A percentile compares a stretch with the other conserved stretches of the same genome.
Evolutionary conservation across 192 early-diverging fungal genomes (phyloP).

Genomic region (Entomortierella parvispora): DNA sequence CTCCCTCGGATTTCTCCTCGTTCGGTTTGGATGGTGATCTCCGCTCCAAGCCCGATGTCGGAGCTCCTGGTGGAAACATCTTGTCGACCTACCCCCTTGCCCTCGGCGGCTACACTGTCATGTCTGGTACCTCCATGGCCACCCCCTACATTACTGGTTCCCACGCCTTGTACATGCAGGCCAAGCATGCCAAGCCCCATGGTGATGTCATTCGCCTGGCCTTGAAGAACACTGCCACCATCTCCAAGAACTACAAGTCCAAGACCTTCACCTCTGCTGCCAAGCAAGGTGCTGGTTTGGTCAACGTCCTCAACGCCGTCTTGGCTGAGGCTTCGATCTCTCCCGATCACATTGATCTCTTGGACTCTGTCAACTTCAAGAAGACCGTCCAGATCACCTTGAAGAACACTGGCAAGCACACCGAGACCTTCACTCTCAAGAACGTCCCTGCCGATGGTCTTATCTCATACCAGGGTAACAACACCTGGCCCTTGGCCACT

Average conservation of each 20-base stretch:
- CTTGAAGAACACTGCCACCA: slow-evolving; percentile 41
- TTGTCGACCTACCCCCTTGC: slow-evolving; percentile 38
- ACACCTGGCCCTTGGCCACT: slow-evolving; percentile 14
- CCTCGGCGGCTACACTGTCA: slow-evolving; percentile 22
- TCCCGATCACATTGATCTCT: slow-evolving; percentile 38
- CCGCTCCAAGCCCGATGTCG: slow-evolving; percentile 65
- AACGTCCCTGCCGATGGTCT: slow-evolving; percentile 36
- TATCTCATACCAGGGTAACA: slow-evolving; percentile 25
- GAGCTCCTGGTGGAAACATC: slow-evolving; percentile 63
- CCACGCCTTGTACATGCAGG: slow-evolving; percentile 42
- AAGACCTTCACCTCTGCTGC: slow-evolving; percentile 34
- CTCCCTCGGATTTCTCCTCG: slow-evolving; percentile 69
- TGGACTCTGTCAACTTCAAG: slow-evolving; percentile 18
- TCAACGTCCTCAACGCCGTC: slow-evolving; percentile 42
- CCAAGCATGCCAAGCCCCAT: slow-evolving; percentile 21
- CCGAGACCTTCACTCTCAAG: slow-evolving; percentile 43
- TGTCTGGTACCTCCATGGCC: slow-evolving; percentile 58
- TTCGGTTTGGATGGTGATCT: slow-evolving; percentile 72
- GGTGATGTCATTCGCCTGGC: slow-evolving; percentile 29
- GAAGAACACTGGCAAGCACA: slow-evolving; percentile 50
- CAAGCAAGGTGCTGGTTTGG: slow-evolving; percentile 50
- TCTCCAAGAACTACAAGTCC: slow-evolving; percentile 3
- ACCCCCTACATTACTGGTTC: slow-evolving; percentile 56
- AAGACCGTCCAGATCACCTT: slow-evolving; percentile 51
- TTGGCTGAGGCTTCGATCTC: slow-evolving; percentile 18